Evolutionary conservation across 208 protist genomes (phyloP), one percentile per base, ranked within the genome.

Genomic region (Leishmania gerbilli): DNA sequence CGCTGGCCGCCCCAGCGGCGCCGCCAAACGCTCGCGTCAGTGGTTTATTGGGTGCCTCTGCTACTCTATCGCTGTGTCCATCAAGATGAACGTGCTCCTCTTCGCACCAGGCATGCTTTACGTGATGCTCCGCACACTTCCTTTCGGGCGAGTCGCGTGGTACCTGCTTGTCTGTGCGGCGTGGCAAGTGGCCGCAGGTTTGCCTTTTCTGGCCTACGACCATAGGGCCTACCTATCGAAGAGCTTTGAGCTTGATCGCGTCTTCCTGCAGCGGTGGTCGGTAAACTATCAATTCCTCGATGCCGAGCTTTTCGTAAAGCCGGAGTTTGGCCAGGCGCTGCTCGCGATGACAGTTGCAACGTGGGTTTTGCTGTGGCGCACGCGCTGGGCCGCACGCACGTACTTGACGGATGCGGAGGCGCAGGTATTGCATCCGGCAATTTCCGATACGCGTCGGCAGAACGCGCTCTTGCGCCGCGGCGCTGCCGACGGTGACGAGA

Each of bases 31-130:
- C 34, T 60, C 82, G 56, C 84, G 83, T 8, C 81, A 84, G n/a
- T 95, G 90, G 89, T 71, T 88, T 67, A 58, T 95, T 6, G 93
- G 93, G 11, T 91, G 84, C 71, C 79, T 98, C 13, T 76, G 95
- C 47, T 96, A 87, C 79, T 94, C 88, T 77, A 79, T 95, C n/a
- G 95, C 95, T 17, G 91, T 99, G 27, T 98, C 96, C 2, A 87
- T 99, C 49, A 99, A 99, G 84, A 99, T 99, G 98, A 99, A 99
- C 84, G 85, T 98, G 42, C 81, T 99, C 13, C 90, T 99, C 11
- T 98, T 97, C 84, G 89, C 93, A 1, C 98, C 98, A 11, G 96
- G 90, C 11, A 83, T 99, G 21, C 76, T 97, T 7, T 88, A 92
- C 75, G 87, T 97, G 21, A 79, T 95, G 81, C 81, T 91, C 64